These are phyloP conservation scores for Sporothrix protearum DNA, from an alignment of 2,329 filamentous ascomycete genomes.

Conservation along the genomic window DNA sequence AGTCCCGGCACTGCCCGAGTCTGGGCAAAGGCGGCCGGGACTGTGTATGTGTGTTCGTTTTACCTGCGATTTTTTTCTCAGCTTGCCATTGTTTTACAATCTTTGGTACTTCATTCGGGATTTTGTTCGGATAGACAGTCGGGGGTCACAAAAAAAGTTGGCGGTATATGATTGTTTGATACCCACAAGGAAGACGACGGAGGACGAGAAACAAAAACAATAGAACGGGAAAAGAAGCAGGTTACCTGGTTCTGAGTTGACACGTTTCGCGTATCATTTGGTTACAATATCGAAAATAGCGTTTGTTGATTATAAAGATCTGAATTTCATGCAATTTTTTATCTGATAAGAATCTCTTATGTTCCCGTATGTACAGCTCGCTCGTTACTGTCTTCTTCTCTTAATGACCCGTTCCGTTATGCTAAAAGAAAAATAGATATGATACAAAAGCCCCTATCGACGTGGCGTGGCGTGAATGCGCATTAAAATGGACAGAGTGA, in stretches of 20 bases:
- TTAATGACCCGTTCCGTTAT: slow-evolving; percentile 9
- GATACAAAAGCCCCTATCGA: slow-evolving; percentile 1
- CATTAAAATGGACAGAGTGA: slow-evolving; percentile 6
- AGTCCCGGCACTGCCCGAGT: slow-evolving; percentile 49
- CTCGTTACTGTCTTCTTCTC: neutral
- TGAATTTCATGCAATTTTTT: neutral
- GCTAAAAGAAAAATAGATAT: slow-evolving; percentile 12
- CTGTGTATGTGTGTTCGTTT: neutral
- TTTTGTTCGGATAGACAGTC: neutral
- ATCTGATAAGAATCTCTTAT: neutral
- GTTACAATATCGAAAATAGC: neutral
- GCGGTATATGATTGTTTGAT: slow-evolving; percentile 20
- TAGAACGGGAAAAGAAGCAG: no score
- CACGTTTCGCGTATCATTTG: neutral
- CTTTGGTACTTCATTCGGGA: neutral
- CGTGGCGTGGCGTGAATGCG: slow-evolving; percentile 1
- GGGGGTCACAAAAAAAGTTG: neutral
- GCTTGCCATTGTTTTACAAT: neutral
- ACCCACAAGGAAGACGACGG: slow-evolving; percentile 11
- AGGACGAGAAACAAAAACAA: neutral
- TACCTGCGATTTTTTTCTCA: neutral
- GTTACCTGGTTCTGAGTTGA: neutral
- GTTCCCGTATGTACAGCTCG: neutral
- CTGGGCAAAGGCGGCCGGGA: slow-evolving; percentile 31
- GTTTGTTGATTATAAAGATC: neutral